These are phyloP conservation scores for Hyphopichia burtonii DNA, from an alignment of 1,139 yeast species.

Conservation along the genomic window DNA sequence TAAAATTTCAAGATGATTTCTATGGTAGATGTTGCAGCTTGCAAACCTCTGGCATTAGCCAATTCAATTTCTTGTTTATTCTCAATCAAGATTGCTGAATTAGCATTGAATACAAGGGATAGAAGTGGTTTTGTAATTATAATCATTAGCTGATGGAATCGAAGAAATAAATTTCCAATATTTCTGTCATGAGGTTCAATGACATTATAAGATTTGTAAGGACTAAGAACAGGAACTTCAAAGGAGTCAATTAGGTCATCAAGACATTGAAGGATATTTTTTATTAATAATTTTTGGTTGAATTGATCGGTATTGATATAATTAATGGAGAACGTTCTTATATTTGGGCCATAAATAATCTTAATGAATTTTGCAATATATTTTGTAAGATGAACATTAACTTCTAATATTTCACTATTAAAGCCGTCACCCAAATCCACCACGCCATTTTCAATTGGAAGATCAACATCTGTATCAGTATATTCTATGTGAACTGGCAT, in stretches of 20 bases:
- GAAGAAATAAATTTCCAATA: constrained; percentile 40
- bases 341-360: constrained; percentile 37
- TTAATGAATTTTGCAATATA: constrained; percentile 34
- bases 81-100: constrained; percentile 22
- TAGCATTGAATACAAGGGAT: constrained; percentile 38
- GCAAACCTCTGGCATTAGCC: constrained; percentile 38
- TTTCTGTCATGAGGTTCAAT: constrained; percentile 23
- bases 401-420: constrained; percentile 30
- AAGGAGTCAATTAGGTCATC: constrained; percentile 29
- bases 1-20: constrained; percentile 38
- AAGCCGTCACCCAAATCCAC: constrained; percentile 30
- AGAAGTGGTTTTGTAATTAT: constrained; percentile 47
- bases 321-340: constrained; percentile 36
- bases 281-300: constrained; percentile 32
- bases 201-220: constrained; percentile 21
- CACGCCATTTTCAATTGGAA: constrained; percentile 36
- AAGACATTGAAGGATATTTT: constrained; percentile 29
- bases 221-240: constrained; percentile 29
- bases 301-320: constrained; percentile 43
- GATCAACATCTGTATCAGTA: constrained; percentile 51
- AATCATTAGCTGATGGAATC: constrained; percentile 48
- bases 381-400: constrained; percentile 41
- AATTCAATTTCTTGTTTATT: constrained; percentile 28
- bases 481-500: constrained; percentile 47
- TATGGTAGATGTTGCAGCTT: constrained; percentile 40